Evolutionary conservation across 805 yeast genomes (phyloP).

Genomic region (Teunomyces stri): DNA sequence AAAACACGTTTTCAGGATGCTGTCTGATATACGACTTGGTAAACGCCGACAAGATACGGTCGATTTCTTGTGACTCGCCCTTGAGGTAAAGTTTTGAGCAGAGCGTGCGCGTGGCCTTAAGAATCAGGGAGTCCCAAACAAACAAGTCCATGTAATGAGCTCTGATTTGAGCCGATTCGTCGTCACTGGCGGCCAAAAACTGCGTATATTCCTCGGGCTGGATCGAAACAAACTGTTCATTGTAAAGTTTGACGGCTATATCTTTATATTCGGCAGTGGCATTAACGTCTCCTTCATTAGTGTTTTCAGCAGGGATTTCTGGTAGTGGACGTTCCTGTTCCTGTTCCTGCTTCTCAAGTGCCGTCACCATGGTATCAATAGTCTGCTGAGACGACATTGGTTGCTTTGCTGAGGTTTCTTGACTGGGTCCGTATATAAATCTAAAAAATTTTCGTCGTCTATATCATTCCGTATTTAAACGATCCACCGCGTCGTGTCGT

Average conservation of each 20-base stretch:
- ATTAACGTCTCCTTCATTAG: not conserved
- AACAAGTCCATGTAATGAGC: constrained; percentile 47
- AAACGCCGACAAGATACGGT: constrained; percentile 66
- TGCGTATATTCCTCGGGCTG: constrained; percentile 45
- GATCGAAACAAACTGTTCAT: constrained; percentile 42
- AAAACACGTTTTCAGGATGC: constrained; percentile 48
- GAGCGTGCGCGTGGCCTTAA: constrained; percentile 55
- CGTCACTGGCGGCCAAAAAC: constrained; percentile 36
- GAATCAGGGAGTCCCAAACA: constrained; percentile 48
- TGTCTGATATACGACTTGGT: constrained; percentile 59
- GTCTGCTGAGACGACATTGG: not conserved
- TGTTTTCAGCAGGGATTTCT: not conserved
- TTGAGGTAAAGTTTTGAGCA: constrained; percentile 68
- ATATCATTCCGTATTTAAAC: constrained; percentile 4
- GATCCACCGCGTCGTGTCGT: not conserved
- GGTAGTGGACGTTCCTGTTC: not conserved
- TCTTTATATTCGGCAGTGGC: constrained; percentile 22
- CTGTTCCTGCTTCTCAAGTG: not conserved
- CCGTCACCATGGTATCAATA: not conserved
- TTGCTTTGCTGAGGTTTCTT: not conserved
- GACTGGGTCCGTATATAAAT: not conserved
- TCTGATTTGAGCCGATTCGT: constrained; percentile 41
- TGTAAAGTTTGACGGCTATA: constrained; percentile 35
- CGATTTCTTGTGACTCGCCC: constrained; percentile 83
- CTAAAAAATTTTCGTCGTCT: constrained; percentile 2